Evolutionary conservation across 1,139 yeast species (phyloP), one percentile per base, ranked within the genome.

Genomic region (Protomyces macrosporus): DNA sequence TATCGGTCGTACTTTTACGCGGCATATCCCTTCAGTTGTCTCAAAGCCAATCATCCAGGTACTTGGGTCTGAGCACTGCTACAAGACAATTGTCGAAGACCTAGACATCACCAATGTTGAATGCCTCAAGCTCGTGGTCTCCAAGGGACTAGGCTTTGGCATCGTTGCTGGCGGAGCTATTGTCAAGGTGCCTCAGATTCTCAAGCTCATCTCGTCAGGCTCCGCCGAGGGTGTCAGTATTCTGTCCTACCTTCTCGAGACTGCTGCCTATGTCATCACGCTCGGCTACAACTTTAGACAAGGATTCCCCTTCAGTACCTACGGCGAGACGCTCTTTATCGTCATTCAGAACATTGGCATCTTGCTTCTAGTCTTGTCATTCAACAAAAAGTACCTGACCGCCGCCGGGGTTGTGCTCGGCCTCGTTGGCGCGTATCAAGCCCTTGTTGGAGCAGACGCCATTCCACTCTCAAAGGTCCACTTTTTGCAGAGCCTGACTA

Each of bases 401-500:
- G 65, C 66, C 7, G 62, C 71, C 12, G 73, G 72, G 3, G 67
- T 67, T 0, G 71, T 75, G 57, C 65, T 59, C 35, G 9, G 71
- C 12, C 36, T 71, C 10, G 68, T 72, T 9, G 53, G 66, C 12
- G 66, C 66, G 35, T 68, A 64, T 12, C 66, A 62, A n/a, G 55
- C 64, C 9, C 55, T 42, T 35, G 45, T 63, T 16, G 39, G 55
- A 65, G 50, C 51, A 34, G 45, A 39, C 35, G 55, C 71, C 9
- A 66, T 76, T 3, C 60, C 69, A 16, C 67, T 70, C 64, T 66
- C 66, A 32, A 65, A 68, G 35, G 70, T 78, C 48, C 53, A 73
- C 16, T 66, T 73, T 1, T 76, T 84, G 65, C 84, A 84, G 68
- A 72, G 81, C 30, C 55, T 63, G 65, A 80, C 81, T 53, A 82